A percentile compares a stretch with the other conserved stretches of the same genome.
These are phyloP conservation scores for Camellia sinensis DNA, from an alignment of 148 eudicot species.

Conservation along the genomic window DNA sequence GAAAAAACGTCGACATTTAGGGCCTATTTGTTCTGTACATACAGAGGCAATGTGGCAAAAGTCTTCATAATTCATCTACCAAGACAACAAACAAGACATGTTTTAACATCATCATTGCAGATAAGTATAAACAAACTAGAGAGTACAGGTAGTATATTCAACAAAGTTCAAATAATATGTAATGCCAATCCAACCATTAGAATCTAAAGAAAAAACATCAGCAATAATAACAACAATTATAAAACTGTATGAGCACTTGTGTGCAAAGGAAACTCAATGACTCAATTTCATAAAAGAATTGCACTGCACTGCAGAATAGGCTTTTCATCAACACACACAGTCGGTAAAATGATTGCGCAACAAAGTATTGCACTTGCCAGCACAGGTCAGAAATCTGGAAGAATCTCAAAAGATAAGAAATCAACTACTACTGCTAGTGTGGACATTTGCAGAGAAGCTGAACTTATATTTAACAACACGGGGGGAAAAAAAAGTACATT, in stretches of 20 bases:
- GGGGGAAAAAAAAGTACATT: background rate
- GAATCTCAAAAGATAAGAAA: background rate
- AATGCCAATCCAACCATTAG: too few species aligned
- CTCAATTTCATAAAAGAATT: too few species aligned
- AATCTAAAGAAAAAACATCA: too few species aligned
- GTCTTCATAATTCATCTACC: constrained; percentile 98
- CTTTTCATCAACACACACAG: too few species aligned
- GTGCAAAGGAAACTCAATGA: too few species aligned
- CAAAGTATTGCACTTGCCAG: background rate
- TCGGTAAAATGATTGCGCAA: too few species aligned
- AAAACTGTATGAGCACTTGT: too few species aligned
- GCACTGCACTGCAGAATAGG: too few species aligned
- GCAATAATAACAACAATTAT: too few species aligned
- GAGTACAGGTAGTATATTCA: background rate
- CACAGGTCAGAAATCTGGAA: background rate
- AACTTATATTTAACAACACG: background rate
- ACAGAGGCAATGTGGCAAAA: constrained; percentile 99
- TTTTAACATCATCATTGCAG: constrained; percentile 16
- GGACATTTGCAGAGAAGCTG: background rate
- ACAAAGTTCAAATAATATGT: background rate
- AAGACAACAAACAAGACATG: constrained; percentile 16
- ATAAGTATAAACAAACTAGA: background rate
- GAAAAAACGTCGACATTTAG: constrained; percentile 93
- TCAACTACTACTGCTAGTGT: background rate
- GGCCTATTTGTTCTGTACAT: constrained; percentile 97